A percentile compares a stretch with the other conserved stretches of the same genome.
Evolutionary conservation across 1,284 basidiomycete genomes (phyloP).

Genomic region (Cryptococcus sp.): DNA sequence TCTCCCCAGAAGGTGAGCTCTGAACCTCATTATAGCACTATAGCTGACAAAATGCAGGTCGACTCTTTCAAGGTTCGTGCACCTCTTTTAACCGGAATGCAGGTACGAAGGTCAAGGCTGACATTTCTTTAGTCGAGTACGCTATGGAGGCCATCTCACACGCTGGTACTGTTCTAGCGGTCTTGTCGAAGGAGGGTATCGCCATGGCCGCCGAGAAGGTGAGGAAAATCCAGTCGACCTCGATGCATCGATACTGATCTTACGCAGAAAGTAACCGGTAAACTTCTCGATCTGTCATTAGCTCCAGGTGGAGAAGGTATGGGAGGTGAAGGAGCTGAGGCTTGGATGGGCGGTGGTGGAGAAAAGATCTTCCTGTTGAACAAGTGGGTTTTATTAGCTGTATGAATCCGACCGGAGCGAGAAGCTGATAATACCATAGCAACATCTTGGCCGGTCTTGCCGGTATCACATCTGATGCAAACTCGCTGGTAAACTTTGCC

Average conservation of each 20-base stretch:
- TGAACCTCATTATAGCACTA: no score
- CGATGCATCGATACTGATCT: not conserved
- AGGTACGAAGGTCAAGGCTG: not conserved
- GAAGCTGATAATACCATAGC: slow-evolving; percentile 49
- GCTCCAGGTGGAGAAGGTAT: slow-evolving; percentile 59
- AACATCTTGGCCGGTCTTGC: slow-evolving; percentile 95
- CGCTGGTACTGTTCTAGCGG: slow-evolving; percentile 89
- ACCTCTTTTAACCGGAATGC: not conserved
- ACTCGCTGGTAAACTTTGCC: slow-evolving; percentile 93
- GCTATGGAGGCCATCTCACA: slow-evolving; percentile 99
- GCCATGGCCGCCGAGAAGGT: slow-evolving; percentile 95
- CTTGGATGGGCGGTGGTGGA: slow-evolving; percentile 71
- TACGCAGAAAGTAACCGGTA: slow-evolving; percentile 82
- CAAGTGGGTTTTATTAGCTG: slow-evolving; percentile 47
- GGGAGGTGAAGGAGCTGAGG: slow-evolving; percentile 62
- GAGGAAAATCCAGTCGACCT: not conserved
- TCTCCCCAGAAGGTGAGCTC: slow-evolving; percentile 81
- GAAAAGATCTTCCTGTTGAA: slow-evolving; percentile 98
- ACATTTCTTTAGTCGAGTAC: slow-evolving; percentile 73
- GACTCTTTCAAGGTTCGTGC: slow-evolving; percentile 77
- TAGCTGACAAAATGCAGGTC: slow-evolving; percentile 55
- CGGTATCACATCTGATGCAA: slow-evolving; percentile 93
- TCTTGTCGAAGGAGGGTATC: slow-evolving; percentile 91
- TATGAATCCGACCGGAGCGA: not conserved
- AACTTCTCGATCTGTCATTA: slow-evolving; percentile 82